phyloP scores from a whole-genome alignment of 441 rosid genomes.

The Syzygium syzygioides region DNA sequence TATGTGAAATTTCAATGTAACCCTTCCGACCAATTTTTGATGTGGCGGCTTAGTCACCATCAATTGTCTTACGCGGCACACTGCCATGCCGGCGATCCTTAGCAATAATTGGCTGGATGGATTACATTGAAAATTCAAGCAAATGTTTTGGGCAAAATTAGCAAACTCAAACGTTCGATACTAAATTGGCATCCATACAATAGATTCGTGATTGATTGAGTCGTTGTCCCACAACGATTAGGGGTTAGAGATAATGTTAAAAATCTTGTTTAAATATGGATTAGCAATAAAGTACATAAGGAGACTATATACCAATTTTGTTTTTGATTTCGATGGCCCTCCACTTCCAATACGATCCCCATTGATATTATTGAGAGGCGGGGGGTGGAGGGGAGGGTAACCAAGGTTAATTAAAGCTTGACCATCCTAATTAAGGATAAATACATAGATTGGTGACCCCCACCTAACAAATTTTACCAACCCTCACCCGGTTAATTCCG shows the following conservation, averaged over 20 bases:
- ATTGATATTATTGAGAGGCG: neutral
- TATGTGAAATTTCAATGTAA: accelerated
- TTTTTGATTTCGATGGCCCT: neutral
- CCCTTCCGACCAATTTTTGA: accelerated
- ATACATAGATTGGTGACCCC: neutral
- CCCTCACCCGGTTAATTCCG: neutral
- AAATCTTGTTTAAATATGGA: neutral
- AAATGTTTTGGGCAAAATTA: accelerated
- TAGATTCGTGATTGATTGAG: neutral
- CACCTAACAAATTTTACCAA: neutral
- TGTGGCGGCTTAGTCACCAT: accelerated
- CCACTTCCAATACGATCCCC: neutral
- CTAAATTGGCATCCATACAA: accelerated
- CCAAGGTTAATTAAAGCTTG: neutral
- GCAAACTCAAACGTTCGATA: accelerated
- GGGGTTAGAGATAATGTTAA: neutral
- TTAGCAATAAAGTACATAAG: too few species aligned
- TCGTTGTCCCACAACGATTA: accelerated
- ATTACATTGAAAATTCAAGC: accelerated
- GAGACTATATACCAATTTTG: neutral
- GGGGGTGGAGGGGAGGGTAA: too few species aligned
- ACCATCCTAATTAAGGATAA: neutral
- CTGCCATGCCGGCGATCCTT: accelerated
- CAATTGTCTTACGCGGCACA: accelerated
- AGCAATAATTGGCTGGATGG: accelerated